Evolutionary conservation across 2,329 filamentous ascomycete genomes (phyloP).

Genomic region (Fusarium nanum): DNA sequence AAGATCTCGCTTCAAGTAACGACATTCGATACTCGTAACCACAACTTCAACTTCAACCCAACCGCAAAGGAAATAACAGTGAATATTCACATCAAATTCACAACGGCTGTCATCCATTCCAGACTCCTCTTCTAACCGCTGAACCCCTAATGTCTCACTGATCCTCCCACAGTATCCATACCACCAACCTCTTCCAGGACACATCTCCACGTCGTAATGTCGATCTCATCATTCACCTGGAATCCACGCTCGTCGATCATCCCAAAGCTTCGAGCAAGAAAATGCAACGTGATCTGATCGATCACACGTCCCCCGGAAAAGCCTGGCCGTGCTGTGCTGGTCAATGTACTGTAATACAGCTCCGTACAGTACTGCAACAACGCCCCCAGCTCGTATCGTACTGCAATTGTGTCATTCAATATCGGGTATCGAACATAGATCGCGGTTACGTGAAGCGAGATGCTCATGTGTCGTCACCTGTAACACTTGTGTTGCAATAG

Average conservation of each 20-base stretch:
- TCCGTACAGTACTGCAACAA: constrained; percentile 13
- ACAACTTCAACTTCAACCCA: not conserved
- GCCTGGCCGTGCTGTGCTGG: constrained; percentile 25
- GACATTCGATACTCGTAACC: not conserved
- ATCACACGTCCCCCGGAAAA: constrained; percentile 35
- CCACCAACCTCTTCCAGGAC: not conserved
- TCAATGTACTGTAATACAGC: not conserved
- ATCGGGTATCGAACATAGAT: constrained; percentile 15
- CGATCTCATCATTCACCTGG: constrained; percentile 28
- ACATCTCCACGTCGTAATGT: constrained; percentile 11
- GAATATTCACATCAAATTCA: not conserved
- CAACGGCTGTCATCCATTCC: not conserved
- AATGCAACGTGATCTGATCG: constrained; percentile 42
- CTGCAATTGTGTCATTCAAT: not conserved
- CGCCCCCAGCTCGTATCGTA: constrained; percentile 20
- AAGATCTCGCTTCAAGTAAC: constrained; percentile 11
- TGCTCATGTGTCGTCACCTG: constrained; percentile 18
- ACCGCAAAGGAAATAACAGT: not conserved
- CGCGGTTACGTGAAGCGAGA: constrained; percentile 1
- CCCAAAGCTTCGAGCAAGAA: constrained; percentile 16
- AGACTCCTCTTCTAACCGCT: not conserved
- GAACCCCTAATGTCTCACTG: constrained; percentile 23
- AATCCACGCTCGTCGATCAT: constrained; percentile 25
- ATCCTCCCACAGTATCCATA: constrained; percentile 4
- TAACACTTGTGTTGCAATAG: not conserved